Evolutionary conservation across 1,284 basidiomycete genomes (phyloP), one percentile per base, ranked within the genome.

Genomic region (Microbotryomycetes sp.): DNA sequence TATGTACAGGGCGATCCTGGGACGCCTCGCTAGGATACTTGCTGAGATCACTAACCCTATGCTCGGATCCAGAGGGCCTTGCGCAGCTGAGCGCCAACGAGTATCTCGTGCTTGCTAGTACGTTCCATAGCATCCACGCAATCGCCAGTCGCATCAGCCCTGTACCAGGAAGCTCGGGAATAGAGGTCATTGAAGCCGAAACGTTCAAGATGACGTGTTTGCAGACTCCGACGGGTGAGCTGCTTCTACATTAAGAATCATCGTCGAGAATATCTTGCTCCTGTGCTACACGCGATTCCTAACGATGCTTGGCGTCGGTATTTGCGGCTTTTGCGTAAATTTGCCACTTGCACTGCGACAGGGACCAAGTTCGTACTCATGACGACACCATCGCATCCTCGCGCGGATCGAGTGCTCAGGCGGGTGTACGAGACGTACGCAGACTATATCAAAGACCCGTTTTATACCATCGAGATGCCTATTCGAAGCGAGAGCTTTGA

Each of bases 401-500:
- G 83, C 58, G 62, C 80, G 18, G 65, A 69, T 0, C 62, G 65
- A 3, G 68, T 76, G 26, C 67, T 78, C 11, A 55, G 60, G 11
- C 59, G 62, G 7, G 66, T 71, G 18, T 74, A 74, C 62, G 69
- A 71, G 47, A 70, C 74, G 1, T 77, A 77, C 27, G 83, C 87
- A 31, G 90, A 93, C 59, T 75, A 82, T 3, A 77, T 86, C 11
- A 97, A 98, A 81, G 97, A 97, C 73, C 96, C 96, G 1, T 99
- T 98, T 78, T 92, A 98, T 75, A 96, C 91, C 3, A 88, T 89
- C 27, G 96, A 98, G 76, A 98, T 98, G 94, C 96, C 96, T 1
- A 94, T 98, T 69, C 85, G 94, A 53, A 89, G 82, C 55, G 88
- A 92, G 70, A 84, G 83, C 9, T 98, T 98, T 72, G 94, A 98